Conservation (phyloP, 139 green algal genomes). For the Coelastrella sp. region DNA sequence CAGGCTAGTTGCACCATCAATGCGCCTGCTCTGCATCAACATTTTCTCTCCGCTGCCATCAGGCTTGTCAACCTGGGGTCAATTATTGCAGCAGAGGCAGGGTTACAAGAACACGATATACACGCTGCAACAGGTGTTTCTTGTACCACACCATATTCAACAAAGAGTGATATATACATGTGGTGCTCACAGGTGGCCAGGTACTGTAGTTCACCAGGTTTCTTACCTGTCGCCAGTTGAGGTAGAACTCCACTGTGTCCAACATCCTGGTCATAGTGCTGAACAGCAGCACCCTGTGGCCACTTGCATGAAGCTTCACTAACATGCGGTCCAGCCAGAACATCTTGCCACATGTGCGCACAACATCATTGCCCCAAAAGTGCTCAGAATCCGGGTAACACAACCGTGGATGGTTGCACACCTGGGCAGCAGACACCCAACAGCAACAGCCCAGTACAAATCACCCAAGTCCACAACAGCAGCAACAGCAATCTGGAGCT, state of each 20-base stretch:
- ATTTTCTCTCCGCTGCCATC: constrained; percentile 36
- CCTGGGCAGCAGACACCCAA: constrained; percentile 48
- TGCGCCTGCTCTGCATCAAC: constrained; percentile 80
- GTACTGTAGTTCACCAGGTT: no score
- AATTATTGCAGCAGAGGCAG: no score
- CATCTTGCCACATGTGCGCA: constrained; percentile 93
- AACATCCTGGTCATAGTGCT: constrained; percentile 85
- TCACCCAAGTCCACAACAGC: background rate
- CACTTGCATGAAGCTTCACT: constrained; percentile 81
- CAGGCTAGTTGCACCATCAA: constrained; percentile 84
- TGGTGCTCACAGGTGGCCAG: no score
- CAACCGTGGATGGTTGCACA: constrained; percentile 98
- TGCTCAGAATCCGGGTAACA: constrained; percentile 78
- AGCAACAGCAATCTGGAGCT: background rate
- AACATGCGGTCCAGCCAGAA: constrained; percentile 90
- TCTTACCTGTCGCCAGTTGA: constrained; percentile 69
- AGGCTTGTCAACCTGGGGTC: background rate
- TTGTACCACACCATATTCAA: no score
- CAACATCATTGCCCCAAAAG: constrained; percentile 59
- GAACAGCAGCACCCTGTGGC: constrained; percentile 89
- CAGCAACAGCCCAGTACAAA: background rate
- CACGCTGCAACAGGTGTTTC: no score
- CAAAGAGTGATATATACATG: no score
- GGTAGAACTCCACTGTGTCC: constrained; percentile 83
- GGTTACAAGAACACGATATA: no score